Percentiles rank a stretch among this genome's conserved stretches.
Evolutionary conservation across 176 grass and related monocot species (phyloP).

Genomic region (Lolium multiflorum): DNA sequence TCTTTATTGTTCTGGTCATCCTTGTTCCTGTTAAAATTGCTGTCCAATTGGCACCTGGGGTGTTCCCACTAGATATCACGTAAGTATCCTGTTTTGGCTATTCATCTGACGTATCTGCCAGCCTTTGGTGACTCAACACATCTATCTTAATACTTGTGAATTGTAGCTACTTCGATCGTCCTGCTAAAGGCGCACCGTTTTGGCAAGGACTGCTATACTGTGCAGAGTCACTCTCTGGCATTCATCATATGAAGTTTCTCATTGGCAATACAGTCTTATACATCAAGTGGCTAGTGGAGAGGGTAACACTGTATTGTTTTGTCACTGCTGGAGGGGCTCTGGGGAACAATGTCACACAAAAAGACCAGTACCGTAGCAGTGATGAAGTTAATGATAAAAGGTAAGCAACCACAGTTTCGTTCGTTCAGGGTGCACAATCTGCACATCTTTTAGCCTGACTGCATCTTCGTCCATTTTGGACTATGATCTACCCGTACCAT

Average conservation of each 20-base stretch:
- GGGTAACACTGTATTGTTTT: conserved; percentile 23
- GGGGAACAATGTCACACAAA: conserved; percentile 25
- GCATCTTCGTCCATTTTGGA: background rate
- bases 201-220: conserved; percentile 31
- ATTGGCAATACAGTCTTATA: conserved; percentile 35
- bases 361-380: conserved; percentile 15
- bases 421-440: background rate
- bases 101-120: conserved; percentile 20
- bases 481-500: background rate
- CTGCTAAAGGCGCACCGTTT: conserved; percentile 32
- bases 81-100: conserved; percentile 11
- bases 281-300: conserved; percentile 35
- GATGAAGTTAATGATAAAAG: conserved; percentile 39
- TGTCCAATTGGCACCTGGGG: conserved; percentile 13
- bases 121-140: conserved; percentile 6
- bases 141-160: conserved; percentile 24
- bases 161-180: conserved; percentile 43
- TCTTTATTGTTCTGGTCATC: conserved; percentile 41
- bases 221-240: conserved; percentile 29
- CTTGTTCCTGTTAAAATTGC: conserved; percentile 48
- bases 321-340: conserved; percentile 17
- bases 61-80: conserved; percentile 46
- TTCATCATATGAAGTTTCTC: conserved; percentile 16
- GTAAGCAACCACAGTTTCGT: conserved; percentile 2
- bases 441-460: background rate